Conservation (phyloP, 2,329 filamentous ascomycete species). For the Aspergillus ruber region DNA sequence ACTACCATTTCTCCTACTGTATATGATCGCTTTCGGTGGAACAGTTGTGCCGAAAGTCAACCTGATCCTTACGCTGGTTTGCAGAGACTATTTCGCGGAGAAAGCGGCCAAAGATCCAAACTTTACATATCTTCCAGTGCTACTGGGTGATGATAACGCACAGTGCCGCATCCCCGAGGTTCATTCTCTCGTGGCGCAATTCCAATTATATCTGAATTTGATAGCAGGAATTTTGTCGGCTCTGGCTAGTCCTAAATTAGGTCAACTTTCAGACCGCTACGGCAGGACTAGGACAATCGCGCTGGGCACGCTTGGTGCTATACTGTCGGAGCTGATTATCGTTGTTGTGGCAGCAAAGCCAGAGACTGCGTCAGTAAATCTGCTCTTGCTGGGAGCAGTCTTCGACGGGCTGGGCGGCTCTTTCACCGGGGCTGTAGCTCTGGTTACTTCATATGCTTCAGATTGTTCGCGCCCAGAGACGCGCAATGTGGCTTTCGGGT, state of each 20-base stretch:
- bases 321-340: conserved; percentile 67
- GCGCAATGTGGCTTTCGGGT: conserved; percentile 77
- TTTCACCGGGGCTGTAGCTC: conserved; percentile 73
- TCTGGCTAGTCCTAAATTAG: conserved; percentile 73
- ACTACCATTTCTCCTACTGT: conserved; percentile 70
- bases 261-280: conserved; percentile 77
- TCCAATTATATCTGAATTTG: conserved; percentile 69
- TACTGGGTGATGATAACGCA: conserved; percentile 63
- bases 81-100: conserved; percentile 73
- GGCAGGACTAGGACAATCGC: conserved; percentile 71
- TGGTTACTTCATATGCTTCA: conserved; percentile 79
- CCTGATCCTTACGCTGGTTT: conserved; percentile 76
- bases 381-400: conserved; percentile 68
- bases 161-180: conserved; percentile 77
- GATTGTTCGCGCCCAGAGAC: conserved; percentile 79
- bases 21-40: conserved; percentile 80
- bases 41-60: conserved; percentile 82
- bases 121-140: conserved; percentile 56
- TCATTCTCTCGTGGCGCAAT: conserved; percentile 68
- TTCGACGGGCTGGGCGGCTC: conserved; percentile 82
- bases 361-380: conserved; percentile 65
- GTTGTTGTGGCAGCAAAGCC: conserved; percentile 73
- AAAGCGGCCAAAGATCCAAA: conserved; percentile 52
- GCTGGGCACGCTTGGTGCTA: conserved; percentile 65
- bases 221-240: conserved; percentile 72